A percentile compares a stretch with the other conserved stretches of the same genome.
These are phyloP conservation scores for Micractinium conductrix DNA, from an alignment of 139 green algal species.

Conservation along the genomic window DNA sequence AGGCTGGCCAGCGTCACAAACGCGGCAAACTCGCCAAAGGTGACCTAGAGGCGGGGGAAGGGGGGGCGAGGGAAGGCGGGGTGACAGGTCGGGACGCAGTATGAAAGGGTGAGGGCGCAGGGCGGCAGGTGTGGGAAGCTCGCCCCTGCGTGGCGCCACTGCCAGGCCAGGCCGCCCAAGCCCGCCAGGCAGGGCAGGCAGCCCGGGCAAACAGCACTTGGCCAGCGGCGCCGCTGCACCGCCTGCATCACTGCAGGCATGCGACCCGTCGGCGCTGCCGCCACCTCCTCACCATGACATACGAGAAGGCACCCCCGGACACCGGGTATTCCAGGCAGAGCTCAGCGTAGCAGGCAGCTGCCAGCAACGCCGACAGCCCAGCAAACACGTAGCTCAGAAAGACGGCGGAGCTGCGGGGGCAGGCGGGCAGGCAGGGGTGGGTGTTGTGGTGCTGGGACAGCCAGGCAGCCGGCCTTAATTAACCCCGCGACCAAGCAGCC, in stretches of 20 bases:
- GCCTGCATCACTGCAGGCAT: no score
- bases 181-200: background rate
- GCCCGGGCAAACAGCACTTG: background rate
- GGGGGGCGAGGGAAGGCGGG: background rate
- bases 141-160: background rate
- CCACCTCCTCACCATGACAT: constrained; percentile 40
- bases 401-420: constrained; percentile 29
- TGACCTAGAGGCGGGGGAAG: constrained; percentile 4
- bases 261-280: no score
- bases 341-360: constrained; percentile 47
- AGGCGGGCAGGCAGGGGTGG: background rate
- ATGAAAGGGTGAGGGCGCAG: background rate
- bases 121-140: background rate
- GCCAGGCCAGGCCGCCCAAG: background rate
- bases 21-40: constrained; percentile 48
- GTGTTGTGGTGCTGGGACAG: no score
- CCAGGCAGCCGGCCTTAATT: background rate
- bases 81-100: background rate
- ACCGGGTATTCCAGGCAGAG: constrained; percentile 43
- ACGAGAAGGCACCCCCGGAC: constrained; percentile 43
- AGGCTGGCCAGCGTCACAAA: constrained; percentile 34
- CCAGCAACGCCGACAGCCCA: constrained; percentile 15
- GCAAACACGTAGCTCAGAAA: constrained; percentile 34
- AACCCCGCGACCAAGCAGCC: background rate
- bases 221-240: background rate